Evolutionary conservation across 768 basidiomycete genomes (phyloP).

Genomic region (Hortiboletus campestris): DNA sequence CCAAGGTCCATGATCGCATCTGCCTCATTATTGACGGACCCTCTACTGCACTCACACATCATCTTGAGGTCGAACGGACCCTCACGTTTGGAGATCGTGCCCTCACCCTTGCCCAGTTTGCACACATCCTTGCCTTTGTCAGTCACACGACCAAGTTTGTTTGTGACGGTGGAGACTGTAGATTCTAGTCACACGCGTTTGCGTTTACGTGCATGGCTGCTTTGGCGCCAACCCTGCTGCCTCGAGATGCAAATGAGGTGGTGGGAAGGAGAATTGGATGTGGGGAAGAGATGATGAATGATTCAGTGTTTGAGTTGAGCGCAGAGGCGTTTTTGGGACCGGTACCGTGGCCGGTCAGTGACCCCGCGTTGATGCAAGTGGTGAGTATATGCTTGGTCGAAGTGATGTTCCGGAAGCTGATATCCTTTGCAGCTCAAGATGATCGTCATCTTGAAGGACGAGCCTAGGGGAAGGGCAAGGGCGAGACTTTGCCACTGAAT

Average conservation of each 20-base stretch:
- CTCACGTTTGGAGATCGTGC: background rate
- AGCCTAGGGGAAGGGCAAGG: background rate
- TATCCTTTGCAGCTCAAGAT: background rate
- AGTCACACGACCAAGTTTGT: conserved; percentile 3
- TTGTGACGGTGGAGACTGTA: conserved; percentile 8
- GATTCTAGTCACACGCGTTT: conserved; percentile 15
- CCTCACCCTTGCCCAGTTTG: conserved; percentile 3
- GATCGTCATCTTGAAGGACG: background rate
- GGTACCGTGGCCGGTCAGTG: conserved; percentile 4
- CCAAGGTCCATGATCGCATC: conserved; percentile 10
- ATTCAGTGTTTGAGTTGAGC: conserved; percentile 9
- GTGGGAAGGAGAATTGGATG: too few species aligned
- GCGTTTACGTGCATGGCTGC: conserved; percentile 10
- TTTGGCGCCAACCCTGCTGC: conserved; percentile 2
- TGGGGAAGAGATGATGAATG: background rate
- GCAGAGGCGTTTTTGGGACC: conserved; percentile 10
- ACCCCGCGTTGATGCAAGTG: background rate
- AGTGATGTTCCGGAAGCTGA: background rate
- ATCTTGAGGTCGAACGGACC: conserved; percentile 11
- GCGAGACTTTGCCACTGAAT: conserved; percentile 2
- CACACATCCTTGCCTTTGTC: conserved; percentile 4
- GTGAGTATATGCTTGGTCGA: background rate
- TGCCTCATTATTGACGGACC: background rate
- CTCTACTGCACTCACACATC: background rate
- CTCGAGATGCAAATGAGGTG: background rate